Evolutionary conservation across 2,329 filamentous ascomycete species (phyloP), one percentile per base, ranked within the genome.

Genomic region (Conoideocrella luteorostrata): DNA sequence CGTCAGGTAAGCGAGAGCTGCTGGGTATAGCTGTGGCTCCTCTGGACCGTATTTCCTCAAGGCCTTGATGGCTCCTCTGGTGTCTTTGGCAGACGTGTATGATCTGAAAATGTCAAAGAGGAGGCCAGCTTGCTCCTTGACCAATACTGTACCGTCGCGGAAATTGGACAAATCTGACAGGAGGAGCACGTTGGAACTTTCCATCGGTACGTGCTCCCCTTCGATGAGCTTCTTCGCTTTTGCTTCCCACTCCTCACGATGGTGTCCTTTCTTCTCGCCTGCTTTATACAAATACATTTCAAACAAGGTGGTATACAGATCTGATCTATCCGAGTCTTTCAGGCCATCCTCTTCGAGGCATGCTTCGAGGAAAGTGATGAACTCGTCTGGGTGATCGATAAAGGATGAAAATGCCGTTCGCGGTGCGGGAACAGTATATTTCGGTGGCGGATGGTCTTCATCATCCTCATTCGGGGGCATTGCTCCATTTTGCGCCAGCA

Each of bases 201-300:
- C 91, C 58, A 98, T 95, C 0, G 88, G 84, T 45, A 86, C 78
- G 51, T 88, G 80, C 53, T 86, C 81, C 13, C 81, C 82, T 57
- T 93, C 84, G 44, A 98, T 90, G 20, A 97, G 76, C 49, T 80
- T 82, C 67, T 93, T 95, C 0, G 93, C 93, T 61, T 94, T 96
- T 34, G 74, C 75, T 59, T 96, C 88, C 91, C 93, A 98, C 50
- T 84, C 78, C 53, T 85, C 78, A 50, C 84, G 66, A 59, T 63
- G 64, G 37, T 72, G 70, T 9, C 82, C 82, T 56, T 82, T 86
- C 56, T 84, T 84, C 46, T 83, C 79, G 47, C 82, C 85, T 18
- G 91, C 86, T 55, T 89, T 93, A 62, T 95, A 86, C 7, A 98
- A 71, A 59, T 97, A 98, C 86, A 98, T 97, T 63, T 98, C 94